phyloP scores from a whole-genome alignment of 1,284 basidiomycete genomes.

The Moesziomyces antarcticus region DNA sequence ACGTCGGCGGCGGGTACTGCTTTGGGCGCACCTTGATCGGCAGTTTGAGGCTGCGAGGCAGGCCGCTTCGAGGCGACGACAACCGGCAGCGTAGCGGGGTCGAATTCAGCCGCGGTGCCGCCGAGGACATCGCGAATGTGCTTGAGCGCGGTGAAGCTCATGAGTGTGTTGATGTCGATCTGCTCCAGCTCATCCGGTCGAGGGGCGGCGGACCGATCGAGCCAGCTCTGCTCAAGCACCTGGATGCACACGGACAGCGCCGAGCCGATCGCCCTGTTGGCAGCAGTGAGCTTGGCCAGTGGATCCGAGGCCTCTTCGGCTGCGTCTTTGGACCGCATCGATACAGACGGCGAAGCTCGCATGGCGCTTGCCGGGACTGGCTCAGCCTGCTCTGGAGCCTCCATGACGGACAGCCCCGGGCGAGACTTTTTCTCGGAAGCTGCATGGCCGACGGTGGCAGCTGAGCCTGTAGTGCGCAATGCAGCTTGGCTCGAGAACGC shows the following conservation, averaged over 20 bases:
- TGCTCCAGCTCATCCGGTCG: constrained; percentile 15
- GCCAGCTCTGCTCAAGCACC: constrained; percentile 43
- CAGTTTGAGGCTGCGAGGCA: neutral
- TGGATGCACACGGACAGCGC: constrained; percentile 46
- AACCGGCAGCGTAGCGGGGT: constrained; percentile 40
- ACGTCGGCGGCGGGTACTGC: too few relatives aligned
- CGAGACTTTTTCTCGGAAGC: constrained; percentile 7
- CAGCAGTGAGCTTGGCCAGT: constrained; percentile 27
- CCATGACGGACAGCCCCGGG: constrained; percentile 3
- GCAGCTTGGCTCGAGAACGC: constrained; percentile 26
- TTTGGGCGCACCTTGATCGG: neutral
- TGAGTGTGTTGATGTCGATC: constrained; percentile 40
- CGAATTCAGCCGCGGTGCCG: constrained; percentile 49
- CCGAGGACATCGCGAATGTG: constrained; percentile 59
- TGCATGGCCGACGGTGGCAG: constrained; percentile 26
- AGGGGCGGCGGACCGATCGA: constrained; percentile 4
- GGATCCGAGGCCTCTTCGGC: constrained; percentile 15
- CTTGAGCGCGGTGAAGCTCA: constrained; percentile 58
- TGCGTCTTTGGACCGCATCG: neutral
- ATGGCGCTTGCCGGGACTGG: neutral
- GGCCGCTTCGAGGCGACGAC: neutral
- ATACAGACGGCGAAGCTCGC: neutral
- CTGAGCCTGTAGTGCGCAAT: constrained; percentile 4
- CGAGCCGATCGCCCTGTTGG: constrained; percentile 48
- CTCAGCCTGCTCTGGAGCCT: neutral